Conservation (phyloP, 495 filamentous ascomycete genomes). For the Trypethelium eluteriae region DNA sequence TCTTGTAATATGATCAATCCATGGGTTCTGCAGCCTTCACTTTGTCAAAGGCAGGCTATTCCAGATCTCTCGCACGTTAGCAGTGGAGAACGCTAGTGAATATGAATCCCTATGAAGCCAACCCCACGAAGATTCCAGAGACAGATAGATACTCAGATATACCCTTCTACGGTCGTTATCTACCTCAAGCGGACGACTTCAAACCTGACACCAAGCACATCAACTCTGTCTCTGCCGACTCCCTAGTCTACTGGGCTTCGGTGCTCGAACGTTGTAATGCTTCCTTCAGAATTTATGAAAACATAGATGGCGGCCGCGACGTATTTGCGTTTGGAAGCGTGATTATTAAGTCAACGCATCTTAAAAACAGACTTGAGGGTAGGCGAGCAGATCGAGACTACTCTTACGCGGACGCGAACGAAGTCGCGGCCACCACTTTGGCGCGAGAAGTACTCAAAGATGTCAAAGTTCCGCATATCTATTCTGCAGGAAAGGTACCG, state of each 20-base stretch:
- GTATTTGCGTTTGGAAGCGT: conserved; percentile 43
- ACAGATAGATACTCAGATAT: conserved; percentile 35
- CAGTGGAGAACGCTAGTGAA: no score
- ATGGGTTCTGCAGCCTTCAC: no score
- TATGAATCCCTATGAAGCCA: conserved; percentile 31
- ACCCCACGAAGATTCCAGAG: conserved; percentile 34
- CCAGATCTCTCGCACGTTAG: no score
- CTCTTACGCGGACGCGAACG: conserved; percentile 41
- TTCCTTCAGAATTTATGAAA: conserved; percentile 33
- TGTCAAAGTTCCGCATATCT: conserved; percentile 39
- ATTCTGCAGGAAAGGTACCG: conserved; percentile 39
- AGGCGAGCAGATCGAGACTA: conserved; percentile 28
- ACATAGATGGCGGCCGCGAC: conserved; percentile 37
- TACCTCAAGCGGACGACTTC: conserved; percentile 30
- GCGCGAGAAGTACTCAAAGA: conserved; percentile 29
- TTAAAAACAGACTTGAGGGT: conserved; percentile 24
- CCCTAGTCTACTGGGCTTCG: conserved; percentile 37
- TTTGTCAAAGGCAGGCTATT: no score
- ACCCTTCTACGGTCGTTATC: conserved; percentile 37
- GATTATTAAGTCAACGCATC: conserved; percentile 43
- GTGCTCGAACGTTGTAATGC: conserved; percentile 34
- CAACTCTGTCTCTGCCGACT: conserved; percentile 31
- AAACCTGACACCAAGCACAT: conserved; percentile 33
- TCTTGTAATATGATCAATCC: no score
- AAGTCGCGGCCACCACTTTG: conserved; percentile 34